phyloP scores from a whole-genome alignment of 352 stramenopile species.

The Phytophthora ohioensis region DNA sequence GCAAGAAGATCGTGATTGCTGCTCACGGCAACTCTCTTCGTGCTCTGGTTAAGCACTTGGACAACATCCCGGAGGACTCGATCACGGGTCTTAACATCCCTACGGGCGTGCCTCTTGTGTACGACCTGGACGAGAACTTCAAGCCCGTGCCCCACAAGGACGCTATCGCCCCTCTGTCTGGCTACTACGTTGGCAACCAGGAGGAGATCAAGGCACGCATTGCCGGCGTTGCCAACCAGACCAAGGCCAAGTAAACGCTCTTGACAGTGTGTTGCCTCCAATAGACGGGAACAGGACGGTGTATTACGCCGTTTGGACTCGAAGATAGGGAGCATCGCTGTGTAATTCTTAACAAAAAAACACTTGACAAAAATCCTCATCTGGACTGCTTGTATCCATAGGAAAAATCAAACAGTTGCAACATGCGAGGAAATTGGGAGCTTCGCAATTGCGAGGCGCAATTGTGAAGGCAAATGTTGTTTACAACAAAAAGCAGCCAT shows the following conservation, averaged over 20 bases:
- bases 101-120: constrained; percentile 96
- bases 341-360: constrained; percentile 37
- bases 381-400: not conserved
- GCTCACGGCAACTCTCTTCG: constrained; percentile 98
- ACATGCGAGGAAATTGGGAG: too few species aligned
- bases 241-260: constrained; percentile 81
- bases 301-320: not conserved
- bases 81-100: constrained; percentile 98
- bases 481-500: too few species aligned
- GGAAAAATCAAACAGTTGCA: too few species aligned
- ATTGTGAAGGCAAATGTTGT: too few species aligned
- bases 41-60: constrained; percentile 98
- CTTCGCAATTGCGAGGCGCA: too few species aligned
- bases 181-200: constrained; percentile 94
- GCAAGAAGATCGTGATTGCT: constrained; percentile 97
- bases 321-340: constrained; percentile 27
- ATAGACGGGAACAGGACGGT: not conserved
- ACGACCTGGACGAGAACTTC: constrained; percentile 98
- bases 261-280: constrained; percentile 17
- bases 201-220: constrained; percentile 97
- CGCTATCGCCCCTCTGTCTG: constrained; percentile 89
- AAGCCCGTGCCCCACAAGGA: constrained; percentile 94
- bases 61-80: constrained; percentile 96
- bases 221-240: constrained; percentile 96
- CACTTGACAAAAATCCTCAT: constrained; percentile 6